phyloP scores from a whole-genome alignment of 106 monocot genomes.

The Phalaenopsis aphrodite region DNA sequence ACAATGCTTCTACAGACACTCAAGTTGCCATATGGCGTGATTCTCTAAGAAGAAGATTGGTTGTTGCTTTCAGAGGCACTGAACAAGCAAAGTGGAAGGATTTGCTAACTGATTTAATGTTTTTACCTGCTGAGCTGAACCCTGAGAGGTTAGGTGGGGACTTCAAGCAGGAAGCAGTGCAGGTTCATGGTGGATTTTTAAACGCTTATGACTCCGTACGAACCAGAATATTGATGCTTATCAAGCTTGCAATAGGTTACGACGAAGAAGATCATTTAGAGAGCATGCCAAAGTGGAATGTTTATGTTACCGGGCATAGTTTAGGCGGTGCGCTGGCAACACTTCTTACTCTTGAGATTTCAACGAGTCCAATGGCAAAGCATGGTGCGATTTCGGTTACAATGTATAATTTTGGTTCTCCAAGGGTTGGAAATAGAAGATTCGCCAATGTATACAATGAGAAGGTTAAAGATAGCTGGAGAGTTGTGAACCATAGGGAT shows the following conservation, averaged over 20 bases:
- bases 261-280: conserved; percentile 41
- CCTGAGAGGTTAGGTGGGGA: conserved; percentile 88
- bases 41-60: conserved; percentile 51
- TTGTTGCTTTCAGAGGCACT: conserved; percentile 94
- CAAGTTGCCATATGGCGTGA: conserved; percentile 98
- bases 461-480: conserved; percentile 99
- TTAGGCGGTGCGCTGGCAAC: conserved; percentile 98
- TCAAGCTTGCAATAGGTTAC: conserved; percentile 47
- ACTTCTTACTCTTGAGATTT: conserved; percentile 87
- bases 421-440: conserved; percentile 92
- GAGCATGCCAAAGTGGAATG: conserved; percentile 50
- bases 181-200: conserved; percentile 97
- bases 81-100: conserved; percentile 98
- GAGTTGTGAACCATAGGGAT: conserved; percentile 93
- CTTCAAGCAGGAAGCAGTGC: conserved; percentile 66
- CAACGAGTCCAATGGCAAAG: conserved; percentile 78
- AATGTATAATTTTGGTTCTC: conserved; percentile 99
- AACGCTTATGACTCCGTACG: conserved; percentile 90
- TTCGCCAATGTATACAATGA: conserved; percentile 85
- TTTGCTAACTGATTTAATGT: conserved; percentile 81
- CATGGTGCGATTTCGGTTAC: conserved; percentile 65
- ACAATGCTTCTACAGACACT: conserved; percentile 85
- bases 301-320: conserved; percentile 94
- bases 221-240: conserved; percentile 63
- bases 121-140: conserved; percentile 74